These are phyloP conservation scores for Stevia rebaudiana DNA, from an alignment of 140 eudicot genomes.

Conservation along the genomic window DNA sequence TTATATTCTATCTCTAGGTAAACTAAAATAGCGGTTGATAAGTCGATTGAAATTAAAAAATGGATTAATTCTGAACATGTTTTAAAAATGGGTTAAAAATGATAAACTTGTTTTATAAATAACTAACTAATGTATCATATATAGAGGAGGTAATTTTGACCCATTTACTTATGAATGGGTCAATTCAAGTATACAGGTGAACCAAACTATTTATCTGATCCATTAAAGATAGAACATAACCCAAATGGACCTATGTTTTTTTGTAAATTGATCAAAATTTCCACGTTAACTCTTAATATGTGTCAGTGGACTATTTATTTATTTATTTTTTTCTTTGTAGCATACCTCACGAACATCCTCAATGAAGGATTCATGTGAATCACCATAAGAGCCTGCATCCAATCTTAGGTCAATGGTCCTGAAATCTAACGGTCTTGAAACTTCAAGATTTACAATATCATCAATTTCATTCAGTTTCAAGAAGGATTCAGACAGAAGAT, in stretches of 20 bases:
- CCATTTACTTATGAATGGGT: slow-evolving; percentile 6
- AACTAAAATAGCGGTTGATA: no score
- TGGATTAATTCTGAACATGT: not conserved
- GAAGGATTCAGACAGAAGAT: slow-evolving; percentile 56
- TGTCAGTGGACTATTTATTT: not conserved
- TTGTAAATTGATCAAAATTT: not conserved
- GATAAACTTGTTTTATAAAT: not conserved
- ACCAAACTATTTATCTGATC: not conserved
- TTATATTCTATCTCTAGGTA: not conserved
- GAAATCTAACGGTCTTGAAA: slow-evolving; percentile 85
- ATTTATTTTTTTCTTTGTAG: slow-evolving; percentile 6
- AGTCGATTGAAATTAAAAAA: not conserved
- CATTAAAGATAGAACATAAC: not conserved
- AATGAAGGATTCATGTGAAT: slow-evolving; percentile 79
- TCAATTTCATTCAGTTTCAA: slow-evolving; percentile 53
- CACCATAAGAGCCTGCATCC: slow-evolving; percentile 76
- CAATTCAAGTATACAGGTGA: not conserved
- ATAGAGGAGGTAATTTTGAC: not conserved
- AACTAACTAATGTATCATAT: not conserved
- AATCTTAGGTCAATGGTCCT: slow-evolving; percentile 77
- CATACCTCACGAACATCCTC: slow-evolving; percentile 93
- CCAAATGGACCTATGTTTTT: not conserved
- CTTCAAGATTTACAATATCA: slow-evolving; percentile 60
- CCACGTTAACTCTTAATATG: not conserved
- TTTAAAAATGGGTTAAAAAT: no score